Conservation (phyloP, 1,284 basidiomycete genomes). For the Chalciporus sp. region DNA sequence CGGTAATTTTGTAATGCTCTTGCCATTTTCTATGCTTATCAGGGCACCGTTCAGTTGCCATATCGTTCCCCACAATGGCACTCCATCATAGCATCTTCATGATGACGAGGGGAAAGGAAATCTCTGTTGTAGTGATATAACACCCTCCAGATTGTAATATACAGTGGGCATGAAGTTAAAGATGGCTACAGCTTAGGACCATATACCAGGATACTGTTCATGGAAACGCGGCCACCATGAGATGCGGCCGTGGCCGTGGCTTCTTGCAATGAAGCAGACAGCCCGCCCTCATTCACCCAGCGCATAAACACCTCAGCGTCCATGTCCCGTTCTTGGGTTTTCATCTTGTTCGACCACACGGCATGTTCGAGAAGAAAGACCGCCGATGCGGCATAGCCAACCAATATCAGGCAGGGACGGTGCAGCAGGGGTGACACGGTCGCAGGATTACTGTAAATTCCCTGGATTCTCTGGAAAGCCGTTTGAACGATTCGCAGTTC, state of each 20-base stretch:
- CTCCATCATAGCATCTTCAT: constrained; percentile 21
- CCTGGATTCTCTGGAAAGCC: constrained; percentile 36
- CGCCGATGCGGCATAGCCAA: constrained; percentile 54
- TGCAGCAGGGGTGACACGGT: constrained; percentile 47
- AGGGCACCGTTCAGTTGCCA: constrained; percentile 57
- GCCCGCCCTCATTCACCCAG: constrained; percentile 59
- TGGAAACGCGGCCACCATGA: constrained; percentile 32
- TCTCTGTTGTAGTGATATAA: neutral
- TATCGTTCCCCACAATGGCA: constrained; percentile 55
- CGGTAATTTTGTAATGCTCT: constrained; percentile 26
- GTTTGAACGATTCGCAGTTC: constrained; percentile 37
- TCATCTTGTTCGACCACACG: constrained; percentile 50
- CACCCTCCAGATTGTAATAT: neutral
- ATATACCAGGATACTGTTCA: constrained; percentile 35
- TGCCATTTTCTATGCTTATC: neutral
- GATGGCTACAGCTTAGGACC: constrained; percentile 18
- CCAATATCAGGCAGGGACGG: constrained; percentile 57
- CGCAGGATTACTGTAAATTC: constrained; percentile 19
- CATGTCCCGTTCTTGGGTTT: constrained; percentile 36
- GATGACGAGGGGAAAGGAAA: neutral
- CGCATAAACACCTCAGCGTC: constrained; percentile 58
- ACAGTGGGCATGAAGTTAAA: neutral
- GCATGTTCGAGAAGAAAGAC: constrained; percentile 67
- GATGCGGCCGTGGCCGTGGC: constrained; percentile 38
- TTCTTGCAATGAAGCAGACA: constrained; percentile 43